Percentiles rank a stretch among this genome's conserved stretches.
These are phyloP conservation scores for Globisporangium polare DNA, from an alignment of 352 stramenopile genomes.

Conservation along the genomic window DNA sequence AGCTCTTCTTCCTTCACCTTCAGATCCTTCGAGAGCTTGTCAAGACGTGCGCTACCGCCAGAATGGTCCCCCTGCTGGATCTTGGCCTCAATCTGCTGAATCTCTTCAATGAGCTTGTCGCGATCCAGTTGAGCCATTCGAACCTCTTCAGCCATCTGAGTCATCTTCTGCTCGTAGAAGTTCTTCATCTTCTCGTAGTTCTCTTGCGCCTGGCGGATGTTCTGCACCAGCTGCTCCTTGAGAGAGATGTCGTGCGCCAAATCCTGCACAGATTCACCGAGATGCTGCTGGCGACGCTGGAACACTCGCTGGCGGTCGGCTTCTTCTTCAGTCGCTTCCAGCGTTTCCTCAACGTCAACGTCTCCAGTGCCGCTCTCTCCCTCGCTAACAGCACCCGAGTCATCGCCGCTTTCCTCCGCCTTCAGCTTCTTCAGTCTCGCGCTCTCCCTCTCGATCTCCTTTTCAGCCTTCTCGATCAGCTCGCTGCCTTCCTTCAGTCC, in stretches of 20 bases:
- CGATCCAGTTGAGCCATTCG: conserved; percentile 54
- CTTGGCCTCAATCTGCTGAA: conserved; percentile 67
- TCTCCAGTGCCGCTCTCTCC: conserved; percentile 17
- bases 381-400: conserved; percentile 31
- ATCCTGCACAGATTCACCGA: conserved; percentile 78
- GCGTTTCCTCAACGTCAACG: conserved; percentile 27
- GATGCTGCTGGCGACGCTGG: conserved; percentile 67
- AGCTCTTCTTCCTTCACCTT: conserved; percentile 79
- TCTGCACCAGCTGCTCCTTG: conserved; percentile 83
- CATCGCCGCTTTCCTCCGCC: conserved; percentile 45
- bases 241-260: conserved; percentile 80
- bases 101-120: conserved; percentile 74
- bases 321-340: conserved; percentile 59
- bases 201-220: conserved; percentile 71
- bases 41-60: conserved; percentile 45
- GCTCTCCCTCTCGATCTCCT: conserved; percentile 76
- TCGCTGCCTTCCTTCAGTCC: conserved; percentile 60
- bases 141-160: conserved; percentile 77
- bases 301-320: conserved; percentile 80
- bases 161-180: conserved; percentile 84
- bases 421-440: conserved; percentile 74
- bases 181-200: conserved; percentile 82
- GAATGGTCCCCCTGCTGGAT: conserved; percentile 50
- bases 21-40: conserved; percentile 70
- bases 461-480: conserved; percentile 61